Evolutionary conservation across 2,329 filamentous ascomycete genomes (phyloP), one percentile per base, ranked within the genome.

Genomic region (Sphaerulina populicola): DNA sequence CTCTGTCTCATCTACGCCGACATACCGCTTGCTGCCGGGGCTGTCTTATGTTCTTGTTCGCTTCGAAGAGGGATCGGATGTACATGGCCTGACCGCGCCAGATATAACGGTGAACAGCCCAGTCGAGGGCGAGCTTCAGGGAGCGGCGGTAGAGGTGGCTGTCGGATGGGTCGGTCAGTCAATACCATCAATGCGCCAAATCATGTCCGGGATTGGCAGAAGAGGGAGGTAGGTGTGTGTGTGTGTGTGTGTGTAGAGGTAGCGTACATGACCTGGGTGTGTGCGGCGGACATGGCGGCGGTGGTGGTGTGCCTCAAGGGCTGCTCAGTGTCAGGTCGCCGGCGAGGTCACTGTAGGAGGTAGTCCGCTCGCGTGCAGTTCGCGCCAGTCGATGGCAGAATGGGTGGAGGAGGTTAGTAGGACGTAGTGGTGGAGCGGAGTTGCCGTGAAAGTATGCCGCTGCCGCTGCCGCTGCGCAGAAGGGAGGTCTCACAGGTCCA

Each of bases 21-120:
- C 77, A 57, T 78, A 94, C 91, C 73, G 84, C 83, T 73, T 91
- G 86, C 72, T 90, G 86, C 71, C 88, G 81, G 33, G 88, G 87
- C 66, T 96, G 88, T 52, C 79, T 81, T 54, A 97, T 76, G 67
- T 88, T 76, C 68, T 82, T 87, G 71, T 98, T 97, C 52, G 88
- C 88, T 69, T 98, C 93, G 68, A 97, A 98, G 11, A 97, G 78
- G 35, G 86, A 89, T 63, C 93, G 85, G 64, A 98, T 94, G 71
- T 98, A 97, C 57, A 97, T 75, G 30, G 93, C 93, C 72, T 97
- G 93, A 56, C 91, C 90, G 63, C 93, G 85, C 91, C 93, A 98
- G 55, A 96, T 74, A 64, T 91, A 82, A 61, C 93, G 81, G 69
- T 96, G 87, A 57, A 97, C 89, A 52, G 88, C 82, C 93, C 93